Conservation (phyloP, 176 grass and related monocot genomes). For the Triticum timopheevii region DNA sequence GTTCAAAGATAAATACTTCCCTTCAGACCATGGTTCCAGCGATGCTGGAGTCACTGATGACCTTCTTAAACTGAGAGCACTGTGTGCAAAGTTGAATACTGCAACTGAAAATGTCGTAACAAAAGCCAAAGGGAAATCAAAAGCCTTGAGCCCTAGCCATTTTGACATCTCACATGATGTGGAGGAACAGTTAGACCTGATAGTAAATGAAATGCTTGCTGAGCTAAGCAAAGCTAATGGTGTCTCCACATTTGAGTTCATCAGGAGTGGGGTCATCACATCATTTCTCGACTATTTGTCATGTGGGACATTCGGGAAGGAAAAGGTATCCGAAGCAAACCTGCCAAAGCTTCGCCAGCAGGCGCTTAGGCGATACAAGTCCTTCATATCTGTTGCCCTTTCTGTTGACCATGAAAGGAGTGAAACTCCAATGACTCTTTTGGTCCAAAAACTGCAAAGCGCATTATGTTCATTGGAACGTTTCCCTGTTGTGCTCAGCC, state of each 20-base stretch:
- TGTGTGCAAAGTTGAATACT: slow-evolving; percentile 68
- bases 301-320: slow-evolving; percentile 77
- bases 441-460: slow-evolving; percentile 88
- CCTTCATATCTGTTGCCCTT: slow-evolving; percentile 70
- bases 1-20: slow-evolving; percentile 81
- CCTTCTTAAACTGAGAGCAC: slow-evolving; percentile 62
- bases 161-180: slow-evolving; percentile 63
- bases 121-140: slow-evolving; percentile 85
- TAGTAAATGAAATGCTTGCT: slow-evolving; percentile 62
- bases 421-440: slow-evolving; percentile 54
- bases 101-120: slow-evolving; percentile 50
- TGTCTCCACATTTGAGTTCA: slow-evolving; percentile 94
- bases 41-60: slow-evolving; percentile 76
- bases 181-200: slow-evolving; percentile 62
- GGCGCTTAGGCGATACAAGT: slow-evolving; percentile 72
- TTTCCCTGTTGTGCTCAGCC: slow-evolving; percentile 89
- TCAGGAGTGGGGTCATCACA: slow-evolving; percentile 74
- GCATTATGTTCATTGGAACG: slow-evolving; percentile 83
- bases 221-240: slow-evolving; percentile 83
- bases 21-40: slow-evolving; percentile 48
- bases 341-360: slow-evolving; percentile 66
- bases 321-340: slow-evolving; percentile 61
- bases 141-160: slow-evolving; percentile 38
- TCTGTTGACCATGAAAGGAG: slow-evolving; percentile 46
- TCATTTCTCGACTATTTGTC: slow-evolving; percentile 78